Base-by-base conservation (phyloP, 345 rosid genomes). In the Cardamine resedifolia region DNA sequence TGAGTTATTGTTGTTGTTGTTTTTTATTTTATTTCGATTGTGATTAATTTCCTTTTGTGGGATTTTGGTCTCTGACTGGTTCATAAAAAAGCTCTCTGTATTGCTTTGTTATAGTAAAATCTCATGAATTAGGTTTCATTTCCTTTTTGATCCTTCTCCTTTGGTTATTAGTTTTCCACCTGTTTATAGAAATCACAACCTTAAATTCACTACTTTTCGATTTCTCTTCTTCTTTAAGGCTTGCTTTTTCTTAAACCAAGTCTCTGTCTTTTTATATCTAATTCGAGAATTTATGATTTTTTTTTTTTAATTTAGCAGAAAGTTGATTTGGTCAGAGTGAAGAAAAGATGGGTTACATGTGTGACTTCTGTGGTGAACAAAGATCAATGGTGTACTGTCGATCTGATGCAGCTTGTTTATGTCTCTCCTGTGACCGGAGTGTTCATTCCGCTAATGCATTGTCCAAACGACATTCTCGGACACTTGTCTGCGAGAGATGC, bases 371-470 rank as follows among this genome's bases (percentile, higher is more conserved):
- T 78, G 87, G 91, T 71, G 87, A 88, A 68, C 94, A 88, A 81
- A 87, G 95, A 81, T 85, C 99, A 19, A 81, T 90, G 84, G 96
- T 96, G 5, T 90, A 96, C 70, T 96, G 99, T 75, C 82, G 95
- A 21, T 96, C 99, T 1, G 99, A 96, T 83, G 92, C 87, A 39
- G 99, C 98, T 1, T 90, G 92, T 77, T 80, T 96, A 33, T 96
- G 98, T 77, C 87, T 96, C 34, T 96, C 99, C 7, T 96, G 99
- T 72, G 99, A 96, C 71, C 78, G 95, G 41, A 88, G 83, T 78
- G 94, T 96, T 55, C 99, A 96, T 75, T 88, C 96, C 43, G 98
- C 99, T 38, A 96, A 96, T 65, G 94, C 97, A 33, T 81, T 96
- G 74, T 92, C 99, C 1, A 91, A 78, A 67, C 90, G 97, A 28